phyloP scores from a whole-genome alignment of 805 yeast species.

The Cyberlindnera petersonii region DNA sequence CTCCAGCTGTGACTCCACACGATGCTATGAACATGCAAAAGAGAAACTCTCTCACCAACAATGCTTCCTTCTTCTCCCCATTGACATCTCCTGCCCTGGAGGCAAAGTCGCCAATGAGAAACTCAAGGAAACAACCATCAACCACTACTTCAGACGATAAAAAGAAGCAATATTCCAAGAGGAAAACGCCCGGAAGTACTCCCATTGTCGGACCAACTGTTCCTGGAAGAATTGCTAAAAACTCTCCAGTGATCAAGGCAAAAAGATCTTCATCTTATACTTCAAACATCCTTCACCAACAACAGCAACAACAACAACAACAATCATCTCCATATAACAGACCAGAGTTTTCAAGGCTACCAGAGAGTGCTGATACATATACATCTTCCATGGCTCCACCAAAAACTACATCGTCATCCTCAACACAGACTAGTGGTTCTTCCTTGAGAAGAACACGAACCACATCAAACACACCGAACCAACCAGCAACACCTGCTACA shows the following conservation, averaged over 20 bases:
- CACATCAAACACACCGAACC: slow-evolving; percentile 20
- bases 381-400: slow-evolving; percentile 25
- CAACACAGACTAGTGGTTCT: slow-evolving; percentile 1
- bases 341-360: slow-evolving; percentile 2
- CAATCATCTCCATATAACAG: slow-evolving; percentile 4
- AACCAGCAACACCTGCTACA: slow-evolving; percentile 28
- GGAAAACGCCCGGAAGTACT: slow-evolving; percentile 38
- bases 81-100: slow-evolving; percentile 67
- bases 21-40: slow-evolving; percentile 32
- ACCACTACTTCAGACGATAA: slow-evolving; percentile 21
- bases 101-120: slow-evolving; percentile 33
- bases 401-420: slow-evolving; percentile 10
- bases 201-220: slow-evolving; percentile 37
- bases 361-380: slow-evolving; percentile 8
- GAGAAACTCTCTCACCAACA: slow-evolving; percentile 10
- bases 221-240: slow-evolving; percentile 31
- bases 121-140: slow-evolving; percentile 15
- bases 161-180: slow-evolving; percentile 28
- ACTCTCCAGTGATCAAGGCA: slow-evolving; percentile 37
- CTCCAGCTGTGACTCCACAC: slow-evolving; percentile 71
- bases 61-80: slow-evolving; percentile 36
- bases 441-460: slow-evolving; percentile 22
- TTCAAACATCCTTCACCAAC: slow-evolving; percentile 18
- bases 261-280: slow-evolving; percentile 23
- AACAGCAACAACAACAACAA: slow-evolving; percentile 19